A percentile compares a stretch with the other conserved stretches of the same genome.
Conservation (phyloP, 2,329 filamentous ascomycete species). For the Chrysoporthe deuterocubensis region DNA sequence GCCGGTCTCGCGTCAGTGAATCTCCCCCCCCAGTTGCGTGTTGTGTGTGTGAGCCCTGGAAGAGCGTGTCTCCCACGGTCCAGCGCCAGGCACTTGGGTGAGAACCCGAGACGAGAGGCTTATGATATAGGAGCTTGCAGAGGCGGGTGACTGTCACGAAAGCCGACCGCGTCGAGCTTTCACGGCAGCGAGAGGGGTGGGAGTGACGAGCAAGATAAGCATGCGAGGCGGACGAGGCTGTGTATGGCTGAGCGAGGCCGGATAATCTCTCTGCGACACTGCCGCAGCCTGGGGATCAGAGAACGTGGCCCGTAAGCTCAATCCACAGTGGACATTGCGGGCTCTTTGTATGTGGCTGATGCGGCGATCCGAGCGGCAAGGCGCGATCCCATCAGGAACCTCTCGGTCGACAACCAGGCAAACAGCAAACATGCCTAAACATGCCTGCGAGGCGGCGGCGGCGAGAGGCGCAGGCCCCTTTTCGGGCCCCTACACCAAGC, state of each 20-base stretch:
- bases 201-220: neutral
- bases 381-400: neutral
- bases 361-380: neutral
- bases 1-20: neutral
- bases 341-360: constrained; percentile 6
- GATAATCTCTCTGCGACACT: neutral
- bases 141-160: neutral
- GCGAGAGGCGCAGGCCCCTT: neutral
- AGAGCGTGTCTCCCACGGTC: neutral
- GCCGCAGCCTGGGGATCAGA: constrained; percentile 2
- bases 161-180: neutral
- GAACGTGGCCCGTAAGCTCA: neutral
- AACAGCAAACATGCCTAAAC: neutral
- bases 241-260: constrained; percentile 6
- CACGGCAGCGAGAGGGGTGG: neutral
- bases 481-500: neutral
- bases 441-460: neutral
- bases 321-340: neutral
- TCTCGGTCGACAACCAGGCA: too few species aligned
- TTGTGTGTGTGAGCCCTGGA: neutral
- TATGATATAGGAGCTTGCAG: constrained; percentile 3
- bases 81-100: constrained; percentile 8
- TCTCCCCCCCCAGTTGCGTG: neutral
- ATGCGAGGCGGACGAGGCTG: constrained; percentile 17
- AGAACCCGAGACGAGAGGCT: neutral